Evolutionary conservation across 2,329 filamentous ascomycete species (phyloP).

Genomic region (Aureobasidium sp.): DNA sequence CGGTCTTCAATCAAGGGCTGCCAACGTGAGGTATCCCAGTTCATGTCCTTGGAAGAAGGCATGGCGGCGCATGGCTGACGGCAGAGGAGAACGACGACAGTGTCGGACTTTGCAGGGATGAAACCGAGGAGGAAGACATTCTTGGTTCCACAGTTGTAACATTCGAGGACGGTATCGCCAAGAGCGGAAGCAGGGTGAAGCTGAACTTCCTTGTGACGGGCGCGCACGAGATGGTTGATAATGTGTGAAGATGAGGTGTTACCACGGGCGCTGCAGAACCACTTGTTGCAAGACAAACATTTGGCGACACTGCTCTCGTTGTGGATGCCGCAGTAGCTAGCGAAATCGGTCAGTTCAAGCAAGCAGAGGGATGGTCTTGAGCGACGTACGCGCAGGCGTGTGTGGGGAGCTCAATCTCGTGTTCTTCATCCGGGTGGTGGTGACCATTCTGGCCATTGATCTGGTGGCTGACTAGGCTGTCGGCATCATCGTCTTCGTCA

Average conservation of each 20-base stretch:
- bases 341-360: neutral
- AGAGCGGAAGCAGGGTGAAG: constrained; percentile 88
- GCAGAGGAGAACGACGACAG: constrained; percentile 92
- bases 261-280: constrained; percentile 96
- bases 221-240: constrained; percentile 94
- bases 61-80: constrained; percentile 93
- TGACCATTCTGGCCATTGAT: constrained; percentile 65
- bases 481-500: constrained; percentile 58
- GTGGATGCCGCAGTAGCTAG: constrained; percentile 95
- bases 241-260: constrained; percentile 97
- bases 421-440: constrained; percentile 58
- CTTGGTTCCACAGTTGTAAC: constrained; percentile 99
- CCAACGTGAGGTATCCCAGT: constrained; percentile 97
- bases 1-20: constrained; percentile 95
- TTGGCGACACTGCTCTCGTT: constrained; percentile 93
- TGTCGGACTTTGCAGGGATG: constrained; percentile 97
- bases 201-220: constrained; percentile 97
- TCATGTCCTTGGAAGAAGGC: constrained; percentile 98
- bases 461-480: constrained; percentile 71
- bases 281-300: constrained; percentile 91
- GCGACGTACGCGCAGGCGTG: constrained; percentile 87
- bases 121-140: constrained; percentile 97
- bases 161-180: constrained; percentile 93
- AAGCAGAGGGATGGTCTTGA: neutral
- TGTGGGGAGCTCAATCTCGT: constrained; percentile 75